A percentile compares a stretch with the other conserved stretches of the same genome.
Conservation (phyloP, 192 early-diverging fungal genomes). For the Pilobolus umbonatus region DNA sequence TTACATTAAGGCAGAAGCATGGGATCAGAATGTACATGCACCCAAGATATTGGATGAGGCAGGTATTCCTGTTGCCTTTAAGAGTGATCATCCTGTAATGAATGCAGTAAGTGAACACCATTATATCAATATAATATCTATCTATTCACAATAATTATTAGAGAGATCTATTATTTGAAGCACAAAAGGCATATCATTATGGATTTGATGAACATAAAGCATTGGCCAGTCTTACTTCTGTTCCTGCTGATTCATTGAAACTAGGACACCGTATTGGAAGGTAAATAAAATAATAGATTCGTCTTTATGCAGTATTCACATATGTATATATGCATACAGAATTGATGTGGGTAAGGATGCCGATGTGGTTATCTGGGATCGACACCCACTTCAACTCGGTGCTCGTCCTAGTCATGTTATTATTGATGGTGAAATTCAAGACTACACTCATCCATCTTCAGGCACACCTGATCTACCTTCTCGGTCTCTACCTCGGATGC, state of each 20-base stretch:
- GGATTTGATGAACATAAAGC: constrained; percentile 49
- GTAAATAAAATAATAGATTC: not conserved
- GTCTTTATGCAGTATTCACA: not conserved
- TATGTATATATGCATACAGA: not conserved
- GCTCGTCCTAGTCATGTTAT: constrained; percentile 57
- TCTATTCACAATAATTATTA: constrained; percentile 9
- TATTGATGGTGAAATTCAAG: constrained; percentile 45
- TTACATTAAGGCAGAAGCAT: constrained; percentile 45
- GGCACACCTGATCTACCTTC: constrained; percentile 19
- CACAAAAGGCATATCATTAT: constrained; percentile 57
- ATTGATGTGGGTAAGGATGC: constrained; percentile 54
- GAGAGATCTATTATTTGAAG: constrained; percentile 56
- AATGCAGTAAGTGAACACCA: constrained; percentile 38
- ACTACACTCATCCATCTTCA: constrained; percentile 38
- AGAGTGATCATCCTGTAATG: constrained; percentile 61
- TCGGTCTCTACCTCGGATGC: constrained; percentile 29
- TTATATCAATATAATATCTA: not conserved
- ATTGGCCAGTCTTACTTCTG: constrained; percentile 45
- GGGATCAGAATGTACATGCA: constrained; percentile 44
- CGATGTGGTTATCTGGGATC: constrained; percentile 65
- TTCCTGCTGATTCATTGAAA: constrained; percentile 53
- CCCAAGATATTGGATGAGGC: constrained; percentile 47
- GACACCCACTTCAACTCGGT: constrained; percentile 54
- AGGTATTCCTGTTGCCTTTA: constrained; percentile 60
- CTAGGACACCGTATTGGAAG: constrained; percentile 49